Evolutionary conservation across 805 yeast genomes (phyloP).

Genomic region (Blastobotrys peoriensis): DNA sequence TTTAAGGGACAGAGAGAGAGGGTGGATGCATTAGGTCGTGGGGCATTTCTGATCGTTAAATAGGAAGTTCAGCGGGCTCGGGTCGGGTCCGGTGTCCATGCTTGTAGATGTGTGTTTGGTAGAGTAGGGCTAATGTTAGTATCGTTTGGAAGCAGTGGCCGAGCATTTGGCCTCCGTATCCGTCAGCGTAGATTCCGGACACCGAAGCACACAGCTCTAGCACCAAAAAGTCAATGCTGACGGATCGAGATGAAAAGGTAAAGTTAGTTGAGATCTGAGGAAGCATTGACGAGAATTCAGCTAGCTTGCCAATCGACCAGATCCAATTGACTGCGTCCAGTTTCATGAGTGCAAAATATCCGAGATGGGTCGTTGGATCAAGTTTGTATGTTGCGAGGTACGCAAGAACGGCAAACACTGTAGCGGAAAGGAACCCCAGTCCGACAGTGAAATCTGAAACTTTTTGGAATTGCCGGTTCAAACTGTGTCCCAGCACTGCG

Average conservation of each 20-base stretch:
- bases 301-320: constrained; percentile 9
- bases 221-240: not conserved
- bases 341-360: constrained; percentile 13
- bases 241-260: not conserved
- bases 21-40: no score
- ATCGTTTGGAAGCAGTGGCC: no score
- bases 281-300: constrained; percentile 1
- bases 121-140: no score
- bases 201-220: not conserved
- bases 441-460: constrained; percentile 4
- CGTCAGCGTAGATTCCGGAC: no score
- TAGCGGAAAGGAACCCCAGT: not conserved
- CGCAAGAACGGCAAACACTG: not conserved
- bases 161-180: no score
- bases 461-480: constrained; percentile 7
- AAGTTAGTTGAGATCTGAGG: constrained; percentile 15
- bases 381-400: constrained; percentile 2
- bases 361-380: constrained; percentile 6
- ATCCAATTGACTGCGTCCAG: constrained; percentile 14
- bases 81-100: no score
- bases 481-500: not conserved
- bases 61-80: no score
- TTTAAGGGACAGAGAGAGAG: no score
- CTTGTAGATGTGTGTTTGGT: no score
- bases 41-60: no score